Conservation (phyloP, 2,329 filamentous ascomycete species). For the Trematosphaeria pertusa region DNA sequence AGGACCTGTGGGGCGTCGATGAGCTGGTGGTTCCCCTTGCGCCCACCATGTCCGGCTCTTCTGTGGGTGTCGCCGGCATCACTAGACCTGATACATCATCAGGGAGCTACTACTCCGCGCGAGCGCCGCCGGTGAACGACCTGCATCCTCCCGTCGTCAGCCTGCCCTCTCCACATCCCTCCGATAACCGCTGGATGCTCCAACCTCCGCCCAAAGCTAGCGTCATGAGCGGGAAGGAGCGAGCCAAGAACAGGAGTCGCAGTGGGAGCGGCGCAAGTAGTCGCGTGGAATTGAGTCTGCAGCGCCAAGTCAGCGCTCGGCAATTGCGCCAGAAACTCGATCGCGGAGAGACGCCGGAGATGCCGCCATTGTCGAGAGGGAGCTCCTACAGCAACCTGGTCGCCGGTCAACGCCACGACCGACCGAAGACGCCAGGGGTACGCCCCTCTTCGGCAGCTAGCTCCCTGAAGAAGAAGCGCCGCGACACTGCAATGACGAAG, state of each 20-base stretch:
- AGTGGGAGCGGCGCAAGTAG: constrained; percentile 57
- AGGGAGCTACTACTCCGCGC: constrained; percentile 47
- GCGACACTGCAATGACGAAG: constrained; percentile 34
- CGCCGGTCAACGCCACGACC: constrained; percentile 36
- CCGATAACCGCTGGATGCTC: constrained; percentile 87
- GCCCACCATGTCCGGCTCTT: constrained; percentile 35
- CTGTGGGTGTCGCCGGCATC: constrained; percentile 37
- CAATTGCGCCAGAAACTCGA: constrained; percentile 46
- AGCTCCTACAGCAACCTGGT: constrained; percentile 42
- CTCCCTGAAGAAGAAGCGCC: constrained; percentile 35
- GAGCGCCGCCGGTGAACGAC: constrained; percentile 79
- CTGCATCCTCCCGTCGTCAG: constrained; percentile 85
- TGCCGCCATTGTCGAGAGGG: constrained; percentile 44
- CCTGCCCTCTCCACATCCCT: constrained; percentile 71
- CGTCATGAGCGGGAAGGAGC: constrained; percentile 87
- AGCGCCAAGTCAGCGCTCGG: constrained; percentile 48
- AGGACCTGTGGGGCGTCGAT: constrained; percentile 80
- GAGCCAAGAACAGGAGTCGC: constrained; percentile 65
- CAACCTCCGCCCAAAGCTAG: constrained; percentile 89
- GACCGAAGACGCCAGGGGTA: constrained; percentile 35
- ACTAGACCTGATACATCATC: constrained; percentile 40
- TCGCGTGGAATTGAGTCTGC: constrained; percentile 45
- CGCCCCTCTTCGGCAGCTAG: constrained; percentile 39
- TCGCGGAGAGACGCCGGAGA: constrained; percentile 43
- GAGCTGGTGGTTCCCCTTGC: constrained; percentile 46